Evolutionary conservation across 2,329 filamentous ascomycete genomes (phyloP).

Genomic region (Orbilia blumenaviensis): DNA sequence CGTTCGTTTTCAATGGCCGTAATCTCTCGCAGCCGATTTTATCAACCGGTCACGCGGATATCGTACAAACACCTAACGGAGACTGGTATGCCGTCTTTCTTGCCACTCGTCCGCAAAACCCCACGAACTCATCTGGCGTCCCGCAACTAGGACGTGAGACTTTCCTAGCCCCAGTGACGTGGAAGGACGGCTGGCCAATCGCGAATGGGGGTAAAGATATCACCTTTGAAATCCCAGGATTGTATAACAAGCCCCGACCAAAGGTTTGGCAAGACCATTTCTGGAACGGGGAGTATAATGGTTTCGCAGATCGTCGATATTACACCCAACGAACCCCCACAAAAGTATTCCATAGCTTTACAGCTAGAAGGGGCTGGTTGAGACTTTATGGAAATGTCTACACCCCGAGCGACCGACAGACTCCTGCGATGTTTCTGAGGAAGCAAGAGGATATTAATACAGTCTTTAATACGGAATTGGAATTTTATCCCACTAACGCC

Average conservation of each 20-base stretch:
- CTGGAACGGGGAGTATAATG: slow-evolving; percentile 36
- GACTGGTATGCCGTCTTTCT: slow-evolving; percentile 66
- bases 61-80: slow-evolving; percentile 64
- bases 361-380: slow-evolving; percentile 62
- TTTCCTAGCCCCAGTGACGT: slow-evolving; percentile 65
- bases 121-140: slow-evolving; percentile 44
- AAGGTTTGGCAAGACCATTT: slow-evolving; percentile 62
- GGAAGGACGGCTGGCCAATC: slow-evolving; percentile 66
- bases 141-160: slow-evolving; percentile 63
- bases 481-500: slow-evolving; percentile 54
- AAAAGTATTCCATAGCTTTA: slow-evolving; percentile 64
- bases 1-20: slow-evolving; percentile 66
- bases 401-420: slow-evolving; percentile 65
- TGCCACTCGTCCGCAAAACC: slow-evolving; percentile 54
- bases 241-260: slow-evolving; percentile 55
- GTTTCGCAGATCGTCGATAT: slow-evolving; percentile 56
- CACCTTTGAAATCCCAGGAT: slow-evolving; percentile 60
- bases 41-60: slow-evolving; percentile 65
- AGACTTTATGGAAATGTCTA: slow-evolving; percentile 67
- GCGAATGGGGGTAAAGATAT: slow-evolving; percentile 65
- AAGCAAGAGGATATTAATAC: slow-evolving; percentile 63
- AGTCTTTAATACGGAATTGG: slow-evolving; percentile 54
- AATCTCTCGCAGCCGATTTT: slow-evolving; percentile 60
- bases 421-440: slow-evolving; percentile 66
- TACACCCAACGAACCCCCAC: slow-evolving; percentile 63